Evolutionary conservation across 306 rosid genomes (phyloP).

Genomic region (Trichosanthes cucumerina): DNA sequence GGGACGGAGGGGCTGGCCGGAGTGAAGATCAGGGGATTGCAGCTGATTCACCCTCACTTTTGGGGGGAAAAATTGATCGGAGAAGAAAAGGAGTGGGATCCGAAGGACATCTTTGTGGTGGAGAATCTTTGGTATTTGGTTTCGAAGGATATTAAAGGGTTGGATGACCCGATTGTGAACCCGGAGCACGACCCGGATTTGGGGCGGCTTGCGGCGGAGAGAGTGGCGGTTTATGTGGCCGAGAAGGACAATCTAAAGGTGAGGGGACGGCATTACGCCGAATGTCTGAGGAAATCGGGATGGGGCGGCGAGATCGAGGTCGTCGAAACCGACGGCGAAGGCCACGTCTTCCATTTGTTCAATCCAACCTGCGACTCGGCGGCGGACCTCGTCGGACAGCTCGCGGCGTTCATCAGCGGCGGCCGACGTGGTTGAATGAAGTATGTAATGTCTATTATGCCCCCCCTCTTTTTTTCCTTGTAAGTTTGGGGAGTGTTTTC

Average conservation of each 20-base stretch:
- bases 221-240: neutral
- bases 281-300: constrained; percentile 32
- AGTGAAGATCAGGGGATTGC: constrained; percentile 31
- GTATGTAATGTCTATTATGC: too few relatives aligned
- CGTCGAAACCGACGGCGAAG: constrained; percentile 33
- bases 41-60: constrained; percentile 51
- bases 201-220: constrained; percentile 19
- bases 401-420: constrained; percentile 20
- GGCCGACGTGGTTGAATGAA: neutral
- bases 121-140: constrained; percentile 38
- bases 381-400: constrained; percentile 13
- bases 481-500: too few relatives aligned
- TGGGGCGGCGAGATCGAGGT: constrained; percentile 39
- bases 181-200: constrained; percentile 49
- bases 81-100: constrained; percentile 11
- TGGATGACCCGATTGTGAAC: constrained; percentile 47
- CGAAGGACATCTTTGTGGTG: neutral
- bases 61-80: constrained; percentile 44
- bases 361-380: neutral
- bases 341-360: neutral
- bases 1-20: constrained; percentile 32
- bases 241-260: constrained; percentile 34
- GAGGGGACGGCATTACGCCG: constrained; percentile 38
- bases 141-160: constrained; percentile 17
- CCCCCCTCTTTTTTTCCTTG: too few relatives aligned